Evolutionary conservation across 805 yeast genomes (phyloP), one percentile per base, ranked within the genome.

Genomic region (Alloascoidea hylecoeti): DNA sequence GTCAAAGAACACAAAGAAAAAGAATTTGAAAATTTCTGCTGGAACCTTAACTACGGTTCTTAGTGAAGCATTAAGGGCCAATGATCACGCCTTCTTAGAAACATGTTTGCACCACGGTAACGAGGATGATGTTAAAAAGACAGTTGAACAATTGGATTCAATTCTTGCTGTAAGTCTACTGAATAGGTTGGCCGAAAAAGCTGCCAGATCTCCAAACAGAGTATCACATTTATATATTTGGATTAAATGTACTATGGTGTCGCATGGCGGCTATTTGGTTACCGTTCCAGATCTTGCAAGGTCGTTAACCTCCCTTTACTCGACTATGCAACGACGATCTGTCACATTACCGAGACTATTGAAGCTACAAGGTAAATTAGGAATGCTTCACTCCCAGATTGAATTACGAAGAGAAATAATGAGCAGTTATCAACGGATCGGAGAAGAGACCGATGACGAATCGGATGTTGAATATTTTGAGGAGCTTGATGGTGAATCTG

Each of bases 1-100:
- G 39, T 46, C 35, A 47, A 47, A 37, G 35, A 40, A 15, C 48
- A 50, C 38, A 46, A 50, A 34, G 56, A 58, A 42, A 57, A 58
- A 35, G 61, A 61, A 41, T 68, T 70, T 43, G 67, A 66, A 40
- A 72, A 42, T 75, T 15, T 69, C 75, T 5, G 72, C 81, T 3
- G 94, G 92, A 38, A 75, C 95, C 1, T 70, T 88, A 42, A 74
- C 95, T 1, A 76, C 81, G 1, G 73, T 92, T n/a, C 64, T 92
- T 35, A 66, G 88, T 12, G 98, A 92, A 60, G 89, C 98, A 0
- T 66, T 92, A 44, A 77, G 74, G 49, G 77, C 94, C 15, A 83
- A 82, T 49, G 99, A 92, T 54, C 86, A 78, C 49, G 63, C 92
- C 5, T 63, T 92, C 40, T 65, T 92, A 44, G 97, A 92, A 55